A percentile compares a stretch with the other conserved stretches of the same genome.
phyloP scores from a whole-genome alignment of 2,329 filamentous ascomycete species.

The Byssochlamys sp. region DNA sequence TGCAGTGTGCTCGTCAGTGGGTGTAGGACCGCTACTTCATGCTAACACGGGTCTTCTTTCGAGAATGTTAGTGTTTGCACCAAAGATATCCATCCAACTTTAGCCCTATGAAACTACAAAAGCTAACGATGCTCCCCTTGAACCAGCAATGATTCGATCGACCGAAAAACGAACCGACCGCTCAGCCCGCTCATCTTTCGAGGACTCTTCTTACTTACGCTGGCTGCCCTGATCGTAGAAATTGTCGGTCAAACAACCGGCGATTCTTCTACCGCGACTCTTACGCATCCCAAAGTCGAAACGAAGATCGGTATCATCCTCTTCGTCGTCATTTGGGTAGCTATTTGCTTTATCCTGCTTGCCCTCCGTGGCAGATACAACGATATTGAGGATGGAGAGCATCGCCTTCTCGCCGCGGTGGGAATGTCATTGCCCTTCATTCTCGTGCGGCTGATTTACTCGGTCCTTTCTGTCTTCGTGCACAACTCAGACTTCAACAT shows the following conservation, averaged over 20 bases:
- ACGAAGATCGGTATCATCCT: conserved; percentile 37
- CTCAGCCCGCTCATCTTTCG: conserved; percentile 18
- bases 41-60: conserved; percentile 9
- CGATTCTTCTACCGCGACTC: conserved; percentile 17
- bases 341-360: conserved; percentile 26
- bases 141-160: conserved; percentile 15
- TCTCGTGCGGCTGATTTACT: conserved; percentile 22
- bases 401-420: conserved; percentile 18
- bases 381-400: conserved; percentile 18
- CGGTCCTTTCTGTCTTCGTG: conserved; percentile 18
- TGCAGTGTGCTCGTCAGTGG: conserved; percentile 13
- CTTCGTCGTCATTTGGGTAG: conserved; percentile 19
- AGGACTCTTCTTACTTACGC: conserved; percentile 21
- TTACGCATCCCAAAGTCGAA: conserved; percentile 21
- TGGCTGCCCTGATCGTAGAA: conserved; percentile 27
- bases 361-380: conserved; percentile 14
- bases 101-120: conserved; percentile 3
- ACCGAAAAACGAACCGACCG: conserved; percentile 8
- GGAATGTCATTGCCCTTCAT: conserved; percentile 20
- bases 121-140: neutral
- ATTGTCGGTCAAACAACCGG: conserved; percentile 37
- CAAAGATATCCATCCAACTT: neutral
- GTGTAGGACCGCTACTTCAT: conserved; percentile 11
- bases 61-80: conserved; percentile 7
- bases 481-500: conserved; percentile 15